These are phyloP conservation scores for Dactylonectria estremocensis DNA, from an alignment of 2,329 filamentous ascomycete species.

Conservation along the genomic window DNA sequence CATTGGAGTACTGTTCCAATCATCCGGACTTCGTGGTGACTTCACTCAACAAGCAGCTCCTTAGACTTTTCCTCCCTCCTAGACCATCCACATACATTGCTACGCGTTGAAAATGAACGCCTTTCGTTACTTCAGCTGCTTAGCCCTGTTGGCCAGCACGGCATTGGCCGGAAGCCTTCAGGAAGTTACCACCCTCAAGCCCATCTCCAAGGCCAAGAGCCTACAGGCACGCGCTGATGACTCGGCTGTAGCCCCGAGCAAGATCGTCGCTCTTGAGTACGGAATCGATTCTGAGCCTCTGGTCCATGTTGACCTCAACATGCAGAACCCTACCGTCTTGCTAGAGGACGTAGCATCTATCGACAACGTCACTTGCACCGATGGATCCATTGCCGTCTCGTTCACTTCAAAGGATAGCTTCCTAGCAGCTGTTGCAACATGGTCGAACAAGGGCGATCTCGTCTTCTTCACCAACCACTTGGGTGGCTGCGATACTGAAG, in stretches of 20 bases:
- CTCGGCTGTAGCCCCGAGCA: slow-evolving; percentile 14
- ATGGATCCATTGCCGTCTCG: slow-evolving; percentile 1
- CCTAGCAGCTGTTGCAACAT: slow-evolving; percentile 1
- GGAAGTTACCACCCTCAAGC: slow-evolving; percentile 12
- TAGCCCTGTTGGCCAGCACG: background rate
- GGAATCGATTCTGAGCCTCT: slow-evolving; percentile 8
- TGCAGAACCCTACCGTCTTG: slow-evolving; percentile 9
- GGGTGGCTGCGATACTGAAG: slow-evolving; percentile 55
- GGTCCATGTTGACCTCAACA: slow-evolving; percentile 16
- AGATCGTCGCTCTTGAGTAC: slow-evolving; percentile 8
- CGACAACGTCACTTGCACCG: slow-evolving; percentile 1
- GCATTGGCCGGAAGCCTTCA: slow-evolving; percentile 4
- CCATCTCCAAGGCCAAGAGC: slow-evolving; percentile 5
- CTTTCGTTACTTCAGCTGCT: background rate
- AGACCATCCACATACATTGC: too few relatives aligned
- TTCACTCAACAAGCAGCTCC: too few relatives aligned
- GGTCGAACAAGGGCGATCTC: slow-evolving; percentile 34
- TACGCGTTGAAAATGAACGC: background rate
- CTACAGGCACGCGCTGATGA: background rate
- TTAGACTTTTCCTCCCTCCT: too few relatives aligned
- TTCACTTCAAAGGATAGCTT: slow-evolving; percentile 13
- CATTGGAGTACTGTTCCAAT: too few relatives aligned
- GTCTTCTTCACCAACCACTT: slow-evolving; percentile 59
- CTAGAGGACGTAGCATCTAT: slow-evolving; percentile 15
- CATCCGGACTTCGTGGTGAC: too few relatives aligned